These are phyloP conservation scores for Lactarius sanguifluus DNA, from an alignment of 768 basidiomycete species.

Conservation along the genomic window DNA sequence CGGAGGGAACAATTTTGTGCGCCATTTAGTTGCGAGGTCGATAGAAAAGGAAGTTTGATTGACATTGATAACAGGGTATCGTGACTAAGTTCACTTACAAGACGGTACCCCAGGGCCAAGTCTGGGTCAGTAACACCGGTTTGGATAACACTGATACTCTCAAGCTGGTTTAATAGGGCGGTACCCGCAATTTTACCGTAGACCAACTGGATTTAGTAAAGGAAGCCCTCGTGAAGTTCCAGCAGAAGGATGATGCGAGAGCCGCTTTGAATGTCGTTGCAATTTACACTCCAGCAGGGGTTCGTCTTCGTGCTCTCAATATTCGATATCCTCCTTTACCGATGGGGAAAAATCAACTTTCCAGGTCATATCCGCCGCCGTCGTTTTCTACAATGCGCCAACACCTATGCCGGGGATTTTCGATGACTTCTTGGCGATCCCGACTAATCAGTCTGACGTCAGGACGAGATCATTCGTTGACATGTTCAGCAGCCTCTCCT, in stretches of 20 bases:
- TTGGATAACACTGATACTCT: background rate
- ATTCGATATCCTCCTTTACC: background rate
- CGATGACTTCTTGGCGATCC: conserved; percentile 27
- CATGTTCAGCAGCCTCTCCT: background rate
- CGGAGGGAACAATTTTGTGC: conserved; percentile 23
- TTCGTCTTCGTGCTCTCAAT: background rate
- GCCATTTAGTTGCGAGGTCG: background rate
- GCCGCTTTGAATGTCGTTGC: background rate
- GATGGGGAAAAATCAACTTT: background rate
- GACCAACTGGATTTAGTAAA: background rate
- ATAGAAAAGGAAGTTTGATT: background rate
- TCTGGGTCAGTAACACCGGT: background rate
- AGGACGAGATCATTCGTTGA: conserved; percentile 1
- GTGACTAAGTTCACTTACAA: conserved; percentile 4
- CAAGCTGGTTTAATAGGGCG: background rate
- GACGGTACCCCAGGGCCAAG: conserved; percentile 4
- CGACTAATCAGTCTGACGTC: background rate
- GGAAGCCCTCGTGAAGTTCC: conserved; percentile 7
- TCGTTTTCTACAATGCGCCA: background rate
- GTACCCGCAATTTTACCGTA: background rate
- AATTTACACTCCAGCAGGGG: background rate
- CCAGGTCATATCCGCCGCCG: background rate
- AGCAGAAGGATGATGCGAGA: conserved; percentile 2
- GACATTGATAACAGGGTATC: conserved; percentile 7
- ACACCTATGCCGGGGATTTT: conserved; percentile 14